Evolutionary conservation across 345 rosid species (phyloP), one percentile per base, ranked within the genome.

Genomic region (Clausena lansium): DNA sequence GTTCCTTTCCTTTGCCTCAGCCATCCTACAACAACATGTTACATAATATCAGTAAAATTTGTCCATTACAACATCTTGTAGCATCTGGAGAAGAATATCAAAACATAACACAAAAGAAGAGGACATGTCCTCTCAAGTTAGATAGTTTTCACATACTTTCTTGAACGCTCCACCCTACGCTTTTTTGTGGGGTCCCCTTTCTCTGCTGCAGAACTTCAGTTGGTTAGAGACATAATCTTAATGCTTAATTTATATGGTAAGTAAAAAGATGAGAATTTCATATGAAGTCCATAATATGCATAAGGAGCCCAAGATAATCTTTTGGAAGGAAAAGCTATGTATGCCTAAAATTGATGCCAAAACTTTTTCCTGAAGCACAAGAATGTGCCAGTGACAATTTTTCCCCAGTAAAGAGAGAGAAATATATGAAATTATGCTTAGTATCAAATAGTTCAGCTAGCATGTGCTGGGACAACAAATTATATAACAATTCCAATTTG

Each of bases 1-100:
- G 80, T 80, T 89, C 77, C 90, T 82, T 80, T 88, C 96, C 78
- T 89, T 89, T 69, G 96, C 96, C 82, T 89, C 96, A 20, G 93
- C 96, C 95, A 91, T 91, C 84, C 95, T 91, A 59, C 75, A 74
- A 57, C 73, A 78, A 38, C 80, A 70, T 78, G 10, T 67, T 24
- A 45, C 11, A 67, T 41, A 41, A 28, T 52, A 27, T 55, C 41
- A 45, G 39, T 20, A 35, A 58, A 63, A 39, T 14, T 25, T 24
- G 50, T 4, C 45, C 19, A 45, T 67, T 24, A 69, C 27, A 28
- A 6, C 9, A 79, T 33, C 67, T 5, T 1, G 55, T 59, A 67
- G 68, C 74, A 75, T 50, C 9, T n/a, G 50, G 50, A 3, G 50
- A 45, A 1, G 10, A 13, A 45, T 45, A 45, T 45, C 50, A 45